A percentile compares a stretch with the other conserved stretches of the same genome.
Evolutionary conservation across 2,329 filamentous ascomycete genomes (phyloP).

Genomic region (Claviceps spartinae): DNA sequence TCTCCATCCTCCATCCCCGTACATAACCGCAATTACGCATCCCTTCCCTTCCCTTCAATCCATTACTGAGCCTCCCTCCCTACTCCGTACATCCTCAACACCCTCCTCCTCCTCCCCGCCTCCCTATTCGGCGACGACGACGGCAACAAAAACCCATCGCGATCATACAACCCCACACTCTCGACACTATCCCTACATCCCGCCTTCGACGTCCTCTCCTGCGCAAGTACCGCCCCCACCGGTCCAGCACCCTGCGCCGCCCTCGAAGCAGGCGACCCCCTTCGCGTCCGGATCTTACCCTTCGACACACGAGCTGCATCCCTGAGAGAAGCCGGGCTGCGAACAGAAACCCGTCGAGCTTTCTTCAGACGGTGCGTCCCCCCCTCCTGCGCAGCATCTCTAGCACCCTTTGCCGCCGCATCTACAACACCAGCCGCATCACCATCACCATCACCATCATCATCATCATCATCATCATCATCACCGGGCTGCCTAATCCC

Average conservation of each 20-base stretch:
- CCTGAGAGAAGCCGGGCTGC: neutral
- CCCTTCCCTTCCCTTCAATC: no score
- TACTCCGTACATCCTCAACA: neutral
- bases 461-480: neutral
- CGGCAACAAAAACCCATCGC: constrained; percentile 30
- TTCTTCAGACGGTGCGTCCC: constrained; percentile 7
- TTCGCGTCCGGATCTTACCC: neutral
- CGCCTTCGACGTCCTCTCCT: constrained; percentile 9
- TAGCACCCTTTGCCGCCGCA: no score
- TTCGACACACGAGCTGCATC: neutral
- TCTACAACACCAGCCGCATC: no score
- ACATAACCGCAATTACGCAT: no score
- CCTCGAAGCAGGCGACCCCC: constrained; percentile 2
- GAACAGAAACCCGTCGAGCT: neutral
- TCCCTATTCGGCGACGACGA: constrained; percentile 28
- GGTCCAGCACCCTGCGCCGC: constrained; percentile 11
- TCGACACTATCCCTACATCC: constrained; percentile 19
- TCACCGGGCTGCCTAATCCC: constrained; percentile 1
- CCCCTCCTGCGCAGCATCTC: constrained; percentile 5
- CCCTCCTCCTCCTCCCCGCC: neutral
- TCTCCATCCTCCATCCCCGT: no score
- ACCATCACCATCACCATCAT: no score
- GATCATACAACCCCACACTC: constrained; percentile 30
- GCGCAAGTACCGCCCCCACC: constrained; percentile 14
- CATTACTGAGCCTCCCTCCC: no score